A percentile compares a stretch with the other conserved stretches of the same genome.
These are phyloP conservation scores for Breviolum minutum DNA, from an alignment of 73 alveolate species.

Conservation along the genomic window DNA sequence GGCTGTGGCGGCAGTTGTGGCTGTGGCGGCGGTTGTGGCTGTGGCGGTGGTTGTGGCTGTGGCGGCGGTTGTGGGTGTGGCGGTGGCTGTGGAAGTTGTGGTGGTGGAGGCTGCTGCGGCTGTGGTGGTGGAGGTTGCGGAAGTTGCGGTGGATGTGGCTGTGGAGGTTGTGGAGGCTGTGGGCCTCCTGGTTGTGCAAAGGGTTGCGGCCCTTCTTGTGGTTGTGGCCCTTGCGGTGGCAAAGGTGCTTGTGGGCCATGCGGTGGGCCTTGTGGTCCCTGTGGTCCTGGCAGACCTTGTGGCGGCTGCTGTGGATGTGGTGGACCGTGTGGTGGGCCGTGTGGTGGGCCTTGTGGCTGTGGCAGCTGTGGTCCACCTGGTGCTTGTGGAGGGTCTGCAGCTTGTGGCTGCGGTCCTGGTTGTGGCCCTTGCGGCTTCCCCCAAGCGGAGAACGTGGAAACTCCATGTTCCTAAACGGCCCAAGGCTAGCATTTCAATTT, in stretches of 20 bases:
- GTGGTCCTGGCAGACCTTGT: neutral
- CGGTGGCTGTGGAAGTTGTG: neutral
- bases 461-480: neutral
- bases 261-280: neutral
- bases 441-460: neutral
- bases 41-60: neutral
- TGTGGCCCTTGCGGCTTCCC: constrained; percentile 1
- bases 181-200: neutral
- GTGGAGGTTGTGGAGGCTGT: neutral
- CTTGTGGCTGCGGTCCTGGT: neutral
- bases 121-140: neutral
- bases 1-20: neutral
- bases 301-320: neutral
- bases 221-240: neutral
- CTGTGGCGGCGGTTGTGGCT: neutral
- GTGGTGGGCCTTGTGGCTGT: neutral
- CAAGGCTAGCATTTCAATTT: no score
- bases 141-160: neutral
- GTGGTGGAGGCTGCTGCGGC: neutral
- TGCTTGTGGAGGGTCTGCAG: constrained; percentile 14
- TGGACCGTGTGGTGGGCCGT: neutral
- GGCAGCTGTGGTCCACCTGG: neutral
- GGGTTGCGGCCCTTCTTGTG: constrained; percentile 17
- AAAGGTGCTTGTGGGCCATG: neutral
- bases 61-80: neutral